Percentiles rank a stretch among this genome's conserved stretches.
phyloP scores from a whole-genome alignment of 441 rosid genomes.

The Populus trichocarpa region DNA sequence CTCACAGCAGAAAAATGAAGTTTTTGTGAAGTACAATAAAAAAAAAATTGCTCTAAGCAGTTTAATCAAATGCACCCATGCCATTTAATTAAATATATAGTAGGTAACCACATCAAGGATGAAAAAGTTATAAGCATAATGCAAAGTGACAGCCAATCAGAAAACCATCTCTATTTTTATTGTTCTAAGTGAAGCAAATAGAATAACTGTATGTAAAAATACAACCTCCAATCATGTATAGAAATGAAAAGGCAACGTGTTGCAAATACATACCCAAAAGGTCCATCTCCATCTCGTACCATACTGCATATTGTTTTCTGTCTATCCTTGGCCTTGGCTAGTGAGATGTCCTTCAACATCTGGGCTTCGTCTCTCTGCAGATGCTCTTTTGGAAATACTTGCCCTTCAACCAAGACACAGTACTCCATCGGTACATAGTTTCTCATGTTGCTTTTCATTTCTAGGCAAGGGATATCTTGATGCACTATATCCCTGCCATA shows the following conservation, averaged over 20 bases:
- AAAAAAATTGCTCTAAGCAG: neutral
- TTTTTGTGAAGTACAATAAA: neutral
- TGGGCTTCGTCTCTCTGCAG: conserved; percentile 37
- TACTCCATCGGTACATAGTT: conserved; percentile 72
- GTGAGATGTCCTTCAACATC: conserved; percentile 45
- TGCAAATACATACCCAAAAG: conserved; percentile 50
- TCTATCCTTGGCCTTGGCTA: conserved; percentile 45
- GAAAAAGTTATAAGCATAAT: neutral
- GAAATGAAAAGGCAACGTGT: neutral
- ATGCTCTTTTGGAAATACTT: conserved; percentile 37
- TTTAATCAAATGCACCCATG: neutral
- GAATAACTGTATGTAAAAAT: neutral
- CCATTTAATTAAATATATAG: neutral
- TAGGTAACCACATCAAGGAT: neutral
- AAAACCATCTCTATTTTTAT: neutral
- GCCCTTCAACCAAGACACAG: conserved; percentile 45
- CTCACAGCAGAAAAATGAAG: neutral
- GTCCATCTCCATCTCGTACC: conserved; percentile 50
- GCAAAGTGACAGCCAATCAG: neutral
- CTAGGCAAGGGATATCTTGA: conserved; percentile 63
- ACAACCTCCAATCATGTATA: neutral
- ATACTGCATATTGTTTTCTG: conserved; percentile 39
- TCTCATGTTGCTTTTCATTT: conserved; percentile 42
- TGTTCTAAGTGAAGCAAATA: neutral
- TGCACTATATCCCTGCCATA: conserved; percentile 42